Conservation (phyloP, 2,329 filamentous ascomycete genomes). For the Pseudopithomyces maydicus region DNA sequence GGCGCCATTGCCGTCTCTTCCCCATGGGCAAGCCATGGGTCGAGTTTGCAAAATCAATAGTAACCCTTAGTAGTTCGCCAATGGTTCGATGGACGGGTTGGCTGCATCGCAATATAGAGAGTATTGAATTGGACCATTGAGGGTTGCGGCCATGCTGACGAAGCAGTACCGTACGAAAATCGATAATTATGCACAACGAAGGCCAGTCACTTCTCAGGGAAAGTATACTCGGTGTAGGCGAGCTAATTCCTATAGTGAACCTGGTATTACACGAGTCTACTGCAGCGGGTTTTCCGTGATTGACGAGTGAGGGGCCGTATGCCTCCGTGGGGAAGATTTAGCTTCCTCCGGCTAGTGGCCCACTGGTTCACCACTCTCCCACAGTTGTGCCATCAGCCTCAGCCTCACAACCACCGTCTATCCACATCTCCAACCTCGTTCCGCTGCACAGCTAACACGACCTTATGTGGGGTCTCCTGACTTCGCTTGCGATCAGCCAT, state of each 20-base stretch:
- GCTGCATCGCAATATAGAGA: conserved; percentile 18
- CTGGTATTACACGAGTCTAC: background rate
- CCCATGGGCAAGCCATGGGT: conserved; percentile 2
- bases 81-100: conserved; percentile 3
- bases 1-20: conserved; percentile 13
- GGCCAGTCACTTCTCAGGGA: background rate
- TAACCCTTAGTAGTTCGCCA: background rate
- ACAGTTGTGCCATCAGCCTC: background rate
- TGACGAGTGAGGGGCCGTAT: background rate
- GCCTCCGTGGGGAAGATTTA: background rate
- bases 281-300: background rate
- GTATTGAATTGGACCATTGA: conserved; percentile 3
- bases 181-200: background rate
- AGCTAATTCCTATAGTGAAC: background rate
- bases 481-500: background rate
- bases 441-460: background rate
- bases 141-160: conserved; percentile 13
- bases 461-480: background rate
- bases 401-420: conserved; percentile 1
- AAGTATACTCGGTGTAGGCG: background rate
- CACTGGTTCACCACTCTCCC: background rate
- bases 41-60: background rate
- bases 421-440: background rate
- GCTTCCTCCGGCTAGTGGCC: background rate
- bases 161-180: conserved; percentile 14